Evolutionary conservation across 208 protist genomes (phyloP).

Genomic region (Acanthamoeba lugdunensis): DNA sequence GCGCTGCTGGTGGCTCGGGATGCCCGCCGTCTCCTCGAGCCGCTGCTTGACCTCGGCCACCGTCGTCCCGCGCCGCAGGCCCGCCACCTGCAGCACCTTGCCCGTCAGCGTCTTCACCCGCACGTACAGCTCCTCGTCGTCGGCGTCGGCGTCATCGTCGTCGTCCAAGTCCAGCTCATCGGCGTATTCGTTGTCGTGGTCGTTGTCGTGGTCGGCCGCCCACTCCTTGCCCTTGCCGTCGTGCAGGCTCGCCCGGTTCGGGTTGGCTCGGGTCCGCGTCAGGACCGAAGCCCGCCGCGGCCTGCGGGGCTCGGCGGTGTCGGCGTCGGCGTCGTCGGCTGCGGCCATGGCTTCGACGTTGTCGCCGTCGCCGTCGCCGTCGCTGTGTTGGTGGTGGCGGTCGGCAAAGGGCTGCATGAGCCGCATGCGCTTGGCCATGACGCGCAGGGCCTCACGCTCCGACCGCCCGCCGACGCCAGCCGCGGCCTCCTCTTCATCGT

Average conservation of each 20-base stretch:
- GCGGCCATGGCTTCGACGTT: not conserved
- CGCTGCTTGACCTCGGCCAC: slow-evolving; percentile 30
- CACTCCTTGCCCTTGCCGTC: not conserved
- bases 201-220: not conserved
- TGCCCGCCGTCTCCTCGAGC: slow-evolving; percentile 57
- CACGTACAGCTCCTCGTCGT: slow-evolving; percentile 71
- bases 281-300: not conserved
- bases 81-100: slow-evolving; percentile 75
- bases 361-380: not conserved
- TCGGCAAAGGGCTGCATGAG: slow-evolving; percentile 52
- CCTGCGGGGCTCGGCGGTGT: not conserved
- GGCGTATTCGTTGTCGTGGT: not conserved
- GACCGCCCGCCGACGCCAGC: not conserved
- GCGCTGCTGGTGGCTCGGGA: slow-evolving; percentile 45
- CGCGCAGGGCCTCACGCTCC: not conserved
- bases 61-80: not conserved
- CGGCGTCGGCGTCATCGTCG: not conserved
- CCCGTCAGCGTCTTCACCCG: slow-evolving; percentile 81
- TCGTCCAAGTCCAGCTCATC: not conserved
- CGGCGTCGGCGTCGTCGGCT: not conserved
- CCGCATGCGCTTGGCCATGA: slow-evolving; percentile 61
- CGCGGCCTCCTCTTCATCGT: not conserved
- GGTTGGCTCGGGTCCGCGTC: not conserved
- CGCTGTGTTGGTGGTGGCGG: not conserved
- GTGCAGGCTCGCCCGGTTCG: not conserved